These are phyloP conservation scores for Desmodesmus armatus DNA, from an alignment of 139 green algal species.

Conservation along the genomic window DNA sequence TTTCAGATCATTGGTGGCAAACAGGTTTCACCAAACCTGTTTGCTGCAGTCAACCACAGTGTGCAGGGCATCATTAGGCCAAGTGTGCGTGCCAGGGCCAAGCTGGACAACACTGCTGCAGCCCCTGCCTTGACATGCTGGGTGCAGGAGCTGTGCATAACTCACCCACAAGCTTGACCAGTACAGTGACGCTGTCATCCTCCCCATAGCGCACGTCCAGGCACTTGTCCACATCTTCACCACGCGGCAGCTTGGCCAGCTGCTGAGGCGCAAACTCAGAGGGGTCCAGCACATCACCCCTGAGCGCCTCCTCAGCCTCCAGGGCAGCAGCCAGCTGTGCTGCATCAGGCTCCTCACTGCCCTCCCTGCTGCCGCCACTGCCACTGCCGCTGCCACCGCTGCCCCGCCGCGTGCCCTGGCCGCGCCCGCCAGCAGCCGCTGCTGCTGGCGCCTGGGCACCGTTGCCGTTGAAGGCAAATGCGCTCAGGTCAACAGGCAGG, in stretches of 20 bases:
- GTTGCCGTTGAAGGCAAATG: background rate
- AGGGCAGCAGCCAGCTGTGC: background rate
- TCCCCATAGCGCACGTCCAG: constrained; percentile 33
- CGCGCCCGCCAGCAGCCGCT: constrained; percentile 10
- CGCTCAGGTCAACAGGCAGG: background rate
- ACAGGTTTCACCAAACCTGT: background rate
- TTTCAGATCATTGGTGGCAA: background rate
- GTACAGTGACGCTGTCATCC: constrained; percentile 46
- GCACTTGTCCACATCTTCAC: constrained; percentile 42
- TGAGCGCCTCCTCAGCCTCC: background rate
- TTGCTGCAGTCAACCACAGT: background rate
- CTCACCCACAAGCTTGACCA: constrained; percentile 73
- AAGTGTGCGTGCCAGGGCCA: too few relatives aligned
- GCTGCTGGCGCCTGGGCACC: background rate
- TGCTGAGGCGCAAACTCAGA: background rate
- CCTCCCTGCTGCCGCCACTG: constrained; percentile 8
- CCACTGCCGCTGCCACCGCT: background rate
- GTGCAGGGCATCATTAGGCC: too few relatives aligned
- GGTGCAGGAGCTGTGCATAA: too few relatives aligned
- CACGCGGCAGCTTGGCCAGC: background rate
- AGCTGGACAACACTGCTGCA: background rate
- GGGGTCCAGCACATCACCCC: background rate
- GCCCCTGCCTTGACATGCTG: too few relatives aligned
- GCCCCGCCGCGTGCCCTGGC: too few relatives aligned
- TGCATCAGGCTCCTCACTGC: constrained; percentile 3